Evolutionary conservation across 345 rosid species (phyloP), one percentile per base, ranked within the genome.

Genomic region (Moricandia moricandioides): DNA sequence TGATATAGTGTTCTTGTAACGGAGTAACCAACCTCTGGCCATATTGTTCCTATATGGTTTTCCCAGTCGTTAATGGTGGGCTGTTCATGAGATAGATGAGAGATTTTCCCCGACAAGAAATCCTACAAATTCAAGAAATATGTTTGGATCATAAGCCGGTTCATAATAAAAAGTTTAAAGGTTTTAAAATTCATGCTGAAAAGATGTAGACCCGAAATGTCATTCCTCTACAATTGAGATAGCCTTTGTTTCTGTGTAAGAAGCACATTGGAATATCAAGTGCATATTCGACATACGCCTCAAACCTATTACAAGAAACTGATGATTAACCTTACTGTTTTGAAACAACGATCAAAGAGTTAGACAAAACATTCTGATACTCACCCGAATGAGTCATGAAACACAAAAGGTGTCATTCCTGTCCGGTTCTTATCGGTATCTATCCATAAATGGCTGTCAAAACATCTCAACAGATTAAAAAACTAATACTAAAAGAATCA

Each of bases 331-430:
- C 60, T 10, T 56, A 10, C 31, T 56, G 14, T 24, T 56, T 12
- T 10, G 13, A 54, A 54, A 56, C 5, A 24, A 56, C 24, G 31
- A 24, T 56, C 31, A 24, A 55, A 21, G 60, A 56, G 7, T 24
- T 56, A 56, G 3, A 4, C 3, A 56, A 9, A 56, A 24, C 60
- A 56, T 24, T 56, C 59, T 21, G 59, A 55, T 21, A 55, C 30
- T 55, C 60, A 56, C 60, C 60, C 60, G 60, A 56, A 56, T 56
- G 60, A 56, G 60, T 56, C 60, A 56, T 24, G 1, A n/a, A 56
- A 56, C 60, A 56, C 60, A 56, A 56, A 56, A 56, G 60, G 60
- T 56, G 24, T 56, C 60, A 56, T 56, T 56, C 60, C 60, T 24
- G 60, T 56, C 7, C 60, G 60, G 7, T 24, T 56, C 60, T 56